phyloP scores from a whole-genome alignment of 139 green algal species.

The Gonium pectorale region DNA sequence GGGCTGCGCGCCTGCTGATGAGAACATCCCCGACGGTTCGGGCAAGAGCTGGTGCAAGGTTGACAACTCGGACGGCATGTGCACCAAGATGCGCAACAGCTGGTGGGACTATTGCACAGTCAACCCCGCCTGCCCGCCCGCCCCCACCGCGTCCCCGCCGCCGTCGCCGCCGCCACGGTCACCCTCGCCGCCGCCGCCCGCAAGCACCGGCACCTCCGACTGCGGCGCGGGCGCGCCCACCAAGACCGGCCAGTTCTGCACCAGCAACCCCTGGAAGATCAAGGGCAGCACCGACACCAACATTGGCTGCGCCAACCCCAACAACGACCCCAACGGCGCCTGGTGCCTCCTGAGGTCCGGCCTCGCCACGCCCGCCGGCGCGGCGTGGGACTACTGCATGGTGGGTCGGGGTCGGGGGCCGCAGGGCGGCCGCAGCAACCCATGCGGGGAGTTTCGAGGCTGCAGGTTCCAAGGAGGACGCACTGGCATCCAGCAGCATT shows the following conservation, averaged over 20 bases:
- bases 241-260: not conserved
- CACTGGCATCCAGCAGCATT: not conserved
- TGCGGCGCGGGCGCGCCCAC: not conserved
- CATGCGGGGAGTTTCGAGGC: not conserved
- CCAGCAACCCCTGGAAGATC: not conserved
- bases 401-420: not conserved
- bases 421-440: too few species aligned
- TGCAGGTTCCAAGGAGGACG: not conserved
- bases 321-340: not conserved
- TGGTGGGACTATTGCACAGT: constrained; percentile 18
- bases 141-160: not conserved
- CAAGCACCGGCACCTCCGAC: too few species aligned
- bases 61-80: not conserved
- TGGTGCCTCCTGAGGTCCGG: not conserved
- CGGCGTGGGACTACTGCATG: constrained; percentile 18
- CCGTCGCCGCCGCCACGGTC: not conserved
- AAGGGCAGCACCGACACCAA: not conserved
- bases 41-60: not conserved
- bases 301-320: constrained; percentile 33
- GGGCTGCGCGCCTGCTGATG: not conserved
- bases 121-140: not conserved
- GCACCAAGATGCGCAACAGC: not conserved
- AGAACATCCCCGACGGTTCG: too few species aligned
- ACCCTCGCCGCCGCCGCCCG: not conserved
- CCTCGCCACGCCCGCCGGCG: not conserved